These are phyloP conservation scores for Leishmania martiniquensis DNA, from an alignment of 208 protist species.

Conservation along the genomic window DNA sequence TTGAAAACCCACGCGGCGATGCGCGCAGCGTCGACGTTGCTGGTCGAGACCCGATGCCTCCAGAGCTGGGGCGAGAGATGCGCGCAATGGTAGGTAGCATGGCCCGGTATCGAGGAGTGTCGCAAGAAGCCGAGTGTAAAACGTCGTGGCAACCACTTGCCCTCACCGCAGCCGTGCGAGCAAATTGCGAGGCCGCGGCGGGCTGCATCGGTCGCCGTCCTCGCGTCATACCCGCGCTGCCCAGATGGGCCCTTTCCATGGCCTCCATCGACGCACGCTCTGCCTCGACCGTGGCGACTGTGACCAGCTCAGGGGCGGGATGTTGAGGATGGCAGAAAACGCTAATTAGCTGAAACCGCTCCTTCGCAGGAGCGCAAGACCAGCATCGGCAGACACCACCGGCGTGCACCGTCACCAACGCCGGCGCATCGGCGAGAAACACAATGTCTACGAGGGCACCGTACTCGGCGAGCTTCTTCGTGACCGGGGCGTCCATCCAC, in stretches of 20 bases:
- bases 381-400: conserved; percentile 52
- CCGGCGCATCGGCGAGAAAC: conserved; percentile 48
- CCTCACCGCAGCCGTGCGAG: background rate
- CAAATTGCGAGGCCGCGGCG: background rate
- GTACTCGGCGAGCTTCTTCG: conserved; percentile 11
- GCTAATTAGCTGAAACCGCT: conserved; percentile 40
- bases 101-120: background rate
- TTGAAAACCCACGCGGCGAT: background rate
- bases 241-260: background rate
- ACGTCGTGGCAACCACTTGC: background rate
- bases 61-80: background rate
- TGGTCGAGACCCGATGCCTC: background rate
- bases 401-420: conserved; percentile 49
- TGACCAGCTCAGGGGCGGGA: background rate
- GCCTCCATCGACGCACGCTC: background rate
- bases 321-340: conserved; percentile 28
- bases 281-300: background rate
- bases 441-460: conserved; percentile 26
- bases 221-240: background rate
- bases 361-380: conserved; percentile 53
- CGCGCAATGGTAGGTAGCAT: background rate
- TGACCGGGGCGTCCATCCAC: conserved; percentile 23
- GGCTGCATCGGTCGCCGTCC: background rate
- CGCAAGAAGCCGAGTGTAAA: background rate
- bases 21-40: background rate